These are phyloP conservation scores for Coemansia sp. DNA, from an alignment of 192 early-diverging fungal species.

Conservation along the genomic window DNA sequence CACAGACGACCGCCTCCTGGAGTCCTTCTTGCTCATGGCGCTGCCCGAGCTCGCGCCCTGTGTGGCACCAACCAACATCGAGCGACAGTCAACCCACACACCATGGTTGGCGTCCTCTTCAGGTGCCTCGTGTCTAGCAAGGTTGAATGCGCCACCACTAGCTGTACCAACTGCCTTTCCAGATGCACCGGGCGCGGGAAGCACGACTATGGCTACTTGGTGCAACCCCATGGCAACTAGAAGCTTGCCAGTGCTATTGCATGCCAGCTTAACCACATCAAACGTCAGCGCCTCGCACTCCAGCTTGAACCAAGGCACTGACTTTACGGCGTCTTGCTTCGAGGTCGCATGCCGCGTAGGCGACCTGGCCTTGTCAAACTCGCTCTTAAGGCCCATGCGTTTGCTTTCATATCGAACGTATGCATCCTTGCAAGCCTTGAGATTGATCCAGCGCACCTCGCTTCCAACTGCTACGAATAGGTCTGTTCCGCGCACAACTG, in stretches of 20 bases:
- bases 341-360: constrained; percentile 1
- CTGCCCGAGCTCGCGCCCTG: constrained; percentile 1
- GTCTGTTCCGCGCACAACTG: constrained; percentile 55
- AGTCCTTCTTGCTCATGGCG: background rate
- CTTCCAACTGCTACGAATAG: constrained; percentile 60
- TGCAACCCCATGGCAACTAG: constrained; percentile 61
- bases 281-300: constrained; percentile 53
- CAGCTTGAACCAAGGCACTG: constrained; percentile 42
- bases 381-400: constrained; percentile 22
- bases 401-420: constrained; percentile 51
- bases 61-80: constrained; percentile 26
- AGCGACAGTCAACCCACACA: constrained; percentile 37
- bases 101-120: constrained; percentile 4
- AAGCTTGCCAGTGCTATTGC: constrained; percentile 61
- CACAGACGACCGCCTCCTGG: constrained; percentile 14
- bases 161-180: constrained; percentile 7
- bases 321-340: constrained; percentile 27
- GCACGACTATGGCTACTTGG: constrained; percentile 58
- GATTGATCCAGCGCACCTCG: constrained; percentile 60
- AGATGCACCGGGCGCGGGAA: constrained; percentile 53
- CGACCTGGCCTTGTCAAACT: background rate
- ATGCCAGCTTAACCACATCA: constrained; percentile 56
- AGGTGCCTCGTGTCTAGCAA: constrained; percentile 19
- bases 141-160: constrained; percentile 31
- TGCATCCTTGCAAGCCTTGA: constrained; percentile 62